These are phyloP conservation scores for Thymus quinquecostatus DNA, from an alignment of 257 asterid genomes.

Conservation along the genomic window DNA sequence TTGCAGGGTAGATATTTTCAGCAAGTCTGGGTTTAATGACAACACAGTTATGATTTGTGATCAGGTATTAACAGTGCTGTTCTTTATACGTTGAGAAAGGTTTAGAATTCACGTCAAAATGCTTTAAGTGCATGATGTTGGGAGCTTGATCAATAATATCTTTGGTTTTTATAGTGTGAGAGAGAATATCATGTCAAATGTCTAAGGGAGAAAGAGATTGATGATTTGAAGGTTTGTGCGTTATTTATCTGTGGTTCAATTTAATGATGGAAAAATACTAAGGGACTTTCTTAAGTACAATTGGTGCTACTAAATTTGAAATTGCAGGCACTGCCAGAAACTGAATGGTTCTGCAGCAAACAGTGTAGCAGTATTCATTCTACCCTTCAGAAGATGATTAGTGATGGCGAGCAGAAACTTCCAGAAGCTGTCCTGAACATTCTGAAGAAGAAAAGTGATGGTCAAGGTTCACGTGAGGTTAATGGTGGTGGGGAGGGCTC, in stretches of 20 bases:
- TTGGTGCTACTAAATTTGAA: conserved; percentile 12
- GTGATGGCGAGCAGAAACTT: conserved; percentile 65
- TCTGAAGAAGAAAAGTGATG: conserved; percentile 58
- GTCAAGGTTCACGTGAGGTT: conserved; percentile 29
- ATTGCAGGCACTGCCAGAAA: conserved; percentile 73
- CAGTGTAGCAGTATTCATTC: conserved; percentile 60
- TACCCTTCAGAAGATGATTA: conserved; percentile 55
- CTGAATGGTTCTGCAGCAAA: conserved; percentile 84
- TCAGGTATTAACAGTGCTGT: conserved; percentile 55
- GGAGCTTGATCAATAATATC: conserved; percentile 9
- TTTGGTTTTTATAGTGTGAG: conserved; percentile 68
- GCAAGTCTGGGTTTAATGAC: conserved; percentile 57
- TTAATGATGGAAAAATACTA: not conserved
- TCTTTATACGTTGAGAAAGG: not conserved
- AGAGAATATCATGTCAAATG: conserved; percentile 90
- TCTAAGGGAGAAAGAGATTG: conserved; percentile 69
- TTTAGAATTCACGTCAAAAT: conserved; percentile 18
- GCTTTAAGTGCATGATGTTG: conserved; percentile 22
- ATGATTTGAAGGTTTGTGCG: conserved; percentile 63
- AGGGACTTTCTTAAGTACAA: conserved; percentile 31
- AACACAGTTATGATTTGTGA: conserved; percentile 88
- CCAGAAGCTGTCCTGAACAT: conserved; percentile 50
- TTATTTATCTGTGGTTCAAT: not conserved
- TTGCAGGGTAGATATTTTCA: conserved; percentile 74
- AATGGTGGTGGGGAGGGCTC: no score